These are phyloP conservation scores for Blastobotrys raffinosifermentans DNA, from an alignment of 1,139 yeast species.

Conservation along the genomic window DNA sequence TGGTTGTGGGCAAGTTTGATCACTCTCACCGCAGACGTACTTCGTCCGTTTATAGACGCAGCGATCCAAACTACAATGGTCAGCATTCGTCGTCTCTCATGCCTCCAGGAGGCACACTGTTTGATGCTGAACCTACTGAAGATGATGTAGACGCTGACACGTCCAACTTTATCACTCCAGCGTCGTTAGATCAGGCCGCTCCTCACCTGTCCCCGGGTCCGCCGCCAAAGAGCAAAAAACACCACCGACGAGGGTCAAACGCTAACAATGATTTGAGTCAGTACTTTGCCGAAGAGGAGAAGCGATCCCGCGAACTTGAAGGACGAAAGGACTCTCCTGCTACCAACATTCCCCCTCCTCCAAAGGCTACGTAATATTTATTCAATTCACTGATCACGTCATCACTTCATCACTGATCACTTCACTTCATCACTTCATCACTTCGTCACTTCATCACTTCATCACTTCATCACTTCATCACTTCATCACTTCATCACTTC, in stretches of 20 bases:
- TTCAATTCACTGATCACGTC: too few species aligned
- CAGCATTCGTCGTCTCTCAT: constrained; percentile 7
- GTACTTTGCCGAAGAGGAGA: constrained; percentile 35
- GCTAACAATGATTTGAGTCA: constrained; percentile 24
- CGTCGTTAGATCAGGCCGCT: constrained; percentile 15
- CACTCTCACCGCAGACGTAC: constrained; percentile 11
- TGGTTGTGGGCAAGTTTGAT: constrained; percentile 46
- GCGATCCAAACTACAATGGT: neutral
- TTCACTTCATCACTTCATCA: too few species aligned
- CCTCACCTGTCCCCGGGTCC: constrained; percentile 10
- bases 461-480: too few species aligned
- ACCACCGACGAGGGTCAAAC: too few species aligned
- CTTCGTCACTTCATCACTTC: too few species aligned
- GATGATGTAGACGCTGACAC: constrained; percentile 14
- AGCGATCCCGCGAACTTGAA: constrained; percentile 29
- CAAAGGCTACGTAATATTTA: too few species aligned
- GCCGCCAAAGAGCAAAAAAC: constrained; percentile 5
- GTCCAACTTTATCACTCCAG: constrained; percentile 14
- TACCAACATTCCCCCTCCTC: constrained; percentile 21
- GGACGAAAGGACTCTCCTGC: constrained; percentile 16
- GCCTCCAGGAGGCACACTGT: constrained; percentile 33
- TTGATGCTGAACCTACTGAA: constrained; percentile 21
- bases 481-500: too few species aligned
- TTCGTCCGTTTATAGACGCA: constrained; percentile 6
- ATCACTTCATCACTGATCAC: too few species aligned